Evolutionary conservation across 2,329 filamentous ascomycete species (phyloP).

Genomic region (Monosporascus sp.): DNA sequence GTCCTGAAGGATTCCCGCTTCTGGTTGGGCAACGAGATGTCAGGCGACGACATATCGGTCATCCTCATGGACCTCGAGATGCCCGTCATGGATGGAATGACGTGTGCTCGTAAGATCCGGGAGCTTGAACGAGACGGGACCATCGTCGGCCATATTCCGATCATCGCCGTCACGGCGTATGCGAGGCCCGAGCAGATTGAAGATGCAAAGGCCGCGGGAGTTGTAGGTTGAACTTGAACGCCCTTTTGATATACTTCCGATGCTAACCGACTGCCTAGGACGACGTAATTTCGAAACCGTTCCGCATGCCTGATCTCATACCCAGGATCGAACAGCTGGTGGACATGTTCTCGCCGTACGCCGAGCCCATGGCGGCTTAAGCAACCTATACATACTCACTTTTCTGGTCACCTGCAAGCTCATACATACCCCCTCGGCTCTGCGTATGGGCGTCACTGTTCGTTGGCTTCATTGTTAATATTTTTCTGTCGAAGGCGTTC

Average conservation of each 20-base stretch:
- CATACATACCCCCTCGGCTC: too few species aligned
- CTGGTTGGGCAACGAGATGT: constrained; percentile 43
- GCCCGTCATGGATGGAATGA: constrained; percentile 78
- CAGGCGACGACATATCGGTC: constrained; percentile 53
- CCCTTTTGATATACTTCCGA: background rate
- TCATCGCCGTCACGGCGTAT: constrained; percentile 80
- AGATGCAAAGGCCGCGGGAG: constrained; percentile 65
- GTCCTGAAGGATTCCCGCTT: constrained; percentile 50
- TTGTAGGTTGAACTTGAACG: constrained; percentile 44
- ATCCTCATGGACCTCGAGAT: constrained; percentile 80
- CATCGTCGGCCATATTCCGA: constrained; percentile 62
- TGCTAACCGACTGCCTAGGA: constrained; percentile 41
- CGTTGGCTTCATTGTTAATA: too few species aligned
- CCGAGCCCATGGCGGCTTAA: constrained; percentile 9
- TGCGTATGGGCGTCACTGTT: background rate
- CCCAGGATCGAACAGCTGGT: constrained; percentile 59
- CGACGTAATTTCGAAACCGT: constrained; percentile 75
- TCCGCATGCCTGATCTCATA: constrained; percentile 65
- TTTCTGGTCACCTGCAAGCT: too few species aligned
- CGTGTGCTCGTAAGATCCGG: constrained; percentile 64
- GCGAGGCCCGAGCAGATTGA: constrained; percentile 69
- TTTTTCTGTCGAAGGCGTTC: too few species aligned
- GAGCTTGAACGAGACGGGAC: constrained; percentile 58
- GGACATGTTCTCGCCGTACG: constrained; percentile 13
- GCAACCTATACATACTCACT: background rate